phyloP scores from a whole-genome alignment of 2,329 filamentous ascomycete genomes.

The Fusarium anguioides region DNA sequence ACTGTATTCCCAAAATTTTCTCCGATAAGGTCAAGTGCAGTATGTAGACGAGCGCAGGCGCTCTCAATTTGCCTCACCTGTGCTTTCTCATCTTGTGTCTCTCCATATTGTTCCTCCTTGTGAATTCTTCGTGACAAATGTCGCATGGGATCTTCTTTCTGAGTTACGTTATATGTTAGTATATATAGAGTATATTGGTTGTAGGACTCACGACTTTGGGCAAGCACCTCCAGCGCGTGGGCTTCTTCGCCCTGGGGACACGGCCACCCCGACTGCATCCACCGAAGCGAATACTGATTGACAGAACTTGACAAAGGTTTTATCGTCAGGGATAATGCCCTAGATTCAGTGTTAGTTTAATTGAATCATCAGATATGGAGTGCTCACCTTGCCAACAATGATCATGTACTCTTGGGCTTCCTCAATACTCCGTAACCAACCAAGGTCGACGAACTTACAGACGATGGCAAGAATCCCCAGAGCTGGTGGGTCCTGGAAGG shows the following conservation, averaged over 20 bases:
- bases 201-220: not conserved
- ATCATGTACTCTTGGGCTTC: not conserved
- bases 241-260: not conserved
- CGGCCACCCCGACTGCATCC: rapidly evolving
- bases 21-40: too few relatives aligned
- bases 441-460: not conserved
- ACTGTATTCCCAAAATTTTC: too few relatives aligned
- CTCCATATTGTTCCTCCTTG: not conserved
- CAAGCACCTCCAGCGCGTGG: rapidly evolving
- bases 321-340: rapidly evolving
- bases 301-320: rapidly evolving
- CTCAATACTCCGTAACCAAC: not conserved
- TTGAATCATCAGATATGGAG: too few relatives aligned
- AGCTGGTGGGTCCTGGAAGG: too few relatives aligned
- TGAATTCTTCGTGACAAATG: rapidly evolving
- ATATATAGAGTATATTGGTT: rapidly evolving
- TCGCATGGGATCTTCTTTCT: not conserved
- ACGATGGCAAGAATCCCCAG: not conserved
- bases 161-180: rapidly evolving
- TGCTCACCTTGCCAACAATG: not conserved
- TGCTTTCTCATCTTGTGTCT: not conserved
- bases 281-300: not conserved
- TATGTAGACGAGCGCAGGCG: too few relatives aligned
- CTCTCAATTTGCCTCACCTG: too few relatives aligned
- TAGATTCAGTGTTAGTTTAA: rapidly evolving